Evolutionary conservation across 2,329 filamentous ascomycete genomes (phyloP).

Genomic region (Hypoxylon sp.): DNA sequence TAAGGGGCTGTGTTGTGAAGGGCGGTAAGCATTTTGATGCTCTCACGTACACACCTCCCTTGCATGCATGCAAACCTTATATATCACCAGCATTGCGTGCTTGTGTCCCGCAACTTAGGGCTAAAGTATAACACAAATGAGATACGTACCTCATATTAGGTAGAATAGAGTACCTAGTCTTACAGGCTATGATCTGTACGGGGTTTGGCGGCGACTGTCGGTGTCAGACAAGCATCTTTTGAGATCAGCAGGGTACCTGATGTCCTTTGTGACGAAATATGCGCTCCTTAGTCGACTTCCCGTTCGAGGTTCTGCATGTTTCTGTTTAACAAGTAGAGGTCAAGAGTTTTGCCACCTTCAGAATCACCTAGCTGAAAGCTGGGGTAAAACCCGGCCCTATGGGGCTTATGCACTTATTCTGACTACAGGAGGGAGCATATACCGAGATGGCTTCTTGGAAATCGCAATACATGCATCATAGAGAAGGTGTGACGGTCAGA

Average conservation of each 20-base stretch:
- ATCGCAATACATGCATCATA: neutral
- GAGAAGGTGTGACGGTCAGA: neutral
- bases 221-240: neutral
- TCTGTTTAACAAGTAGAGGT: neutral
- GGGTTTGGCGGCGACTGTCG: neutral
- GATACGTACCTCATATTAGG: neutral
- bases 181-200: neutral
- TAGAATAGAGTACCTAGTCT: neutral
- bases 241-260: neutral
- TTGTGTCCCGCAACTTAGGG: neutral
- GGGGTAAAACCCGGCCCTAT: neutral
- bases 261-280: neutral
- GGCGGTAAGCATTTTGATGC: neutral
- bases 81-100: slow-evolving; percentile 2
- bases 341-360: neutral
- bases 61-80: slow-evolving; percentile 4
- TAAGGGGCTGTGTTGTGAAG: neutral
- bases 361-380: neutral
- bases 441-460: slow-evolving; percentile 1
- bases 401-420: neutral
- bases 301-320: neutral
- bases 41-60: slow-evolving; percentile 2
- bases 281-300: neutral
- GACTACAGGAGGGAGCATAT: neutral
- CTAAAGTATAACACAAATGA: neutral